Evolutionary conservation across 2,329 filamentous ascomycete species (phyloP).

Genomic region (Botrytis galanthina): DNA sequence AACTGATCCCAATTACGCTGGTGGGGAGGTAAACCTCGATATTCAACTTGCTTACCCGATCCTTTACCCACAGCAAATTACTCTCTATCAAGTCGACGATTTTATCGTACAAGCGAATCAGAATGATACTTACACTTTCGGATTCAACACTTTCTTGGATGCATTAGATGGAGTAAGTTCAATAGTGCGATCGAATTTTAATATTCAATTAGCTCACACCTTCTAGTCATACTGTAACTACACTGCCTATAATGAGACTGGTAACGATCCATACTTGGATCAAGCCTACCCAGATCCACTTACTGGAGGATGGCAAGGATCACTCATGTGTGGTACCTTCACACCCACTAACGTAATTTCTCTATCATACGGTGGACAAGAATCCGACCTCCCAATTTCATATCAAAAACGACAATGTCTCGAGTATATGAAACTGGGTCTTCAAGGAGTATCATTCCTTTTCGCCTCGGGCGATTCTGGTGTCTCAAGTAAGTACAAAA

Average conservation of each 20-base stretch:
- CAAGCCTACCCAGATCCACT: constrained; percentile 34
- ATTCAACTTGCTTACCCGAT: constrained; percentile 40
- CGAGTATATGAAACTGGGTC: constrained; percentile 51
- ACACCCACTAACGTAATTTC: constrained; percentile 53
- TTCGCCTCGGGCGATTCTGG: constrained; percentile 48
- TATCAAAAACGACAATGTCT: constrained; percentile 54
- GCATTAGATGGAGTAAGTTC: constrained; percentile 43
- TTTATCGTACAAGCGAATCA: constrained; percentile 26
- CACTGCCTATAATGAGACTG: constrained; percentile 42
- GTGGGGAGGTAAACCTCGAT: constrained; percentile 40
- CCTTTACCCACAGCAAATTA: constrained; percentile 42
- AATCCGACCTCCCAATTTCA: constrained; percentile 49
- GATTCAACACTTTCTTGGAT: constrained; percentile 49
- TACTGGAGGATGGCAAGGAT: constrained; percentile 21
- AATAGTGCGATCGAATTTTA: constrained; percentile 17
- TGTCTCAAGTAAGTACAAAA: constrained; percentile 40
- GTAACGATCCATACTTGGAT: constrained; percentile 35
- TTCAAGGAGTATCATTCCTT: constrained; percentile 47
- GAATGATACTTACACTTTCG: constrained; percentile 37
- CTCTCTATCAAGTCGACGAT: constrained; percentile 45
- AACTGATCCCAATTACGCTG: constrained; percentile 31
- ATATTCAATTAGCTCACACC: constrained; percentile 26
- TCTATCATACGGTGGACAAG: constrained; percentile 53
- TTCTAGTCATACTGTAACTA: constrained; percentile 43
- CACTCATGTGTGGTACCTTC: constrained; percentile 40